Conservation (phyloP, 2,329 filamentous ascomycete genomes). For the Cordyceps militaris region DNA sequence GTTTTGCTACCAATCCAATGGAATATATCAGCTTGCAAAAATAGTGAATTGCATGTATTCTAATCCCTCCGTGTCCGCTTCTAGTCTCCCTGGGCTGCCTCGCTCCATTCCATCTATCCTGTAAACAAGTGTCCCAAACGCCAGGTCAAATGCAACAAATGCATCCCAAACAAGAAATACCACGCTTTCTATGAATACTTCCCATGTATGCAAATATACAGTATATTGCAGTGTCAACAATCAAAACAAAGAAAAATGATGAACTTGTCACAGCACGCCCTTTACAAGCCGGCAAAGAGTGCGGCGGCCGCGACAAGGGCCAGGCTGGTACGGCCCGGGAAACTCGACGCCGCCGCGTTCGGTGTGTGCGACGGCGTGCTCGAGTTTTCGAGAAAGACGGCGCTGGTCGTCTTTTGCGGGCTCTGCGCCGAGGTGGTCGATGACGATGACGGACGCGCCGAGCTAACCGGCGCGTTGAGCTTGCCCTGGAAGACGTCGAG, state of each 20-base stretch:
- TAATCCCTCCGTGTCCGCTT: no score
- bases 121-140: not conserved
- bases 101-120: not conserved
- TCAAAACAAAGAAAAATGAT: not conserved
- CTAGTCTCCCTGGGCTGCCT: not conserved
- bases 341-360: not conserved
- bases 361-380: not conserved
- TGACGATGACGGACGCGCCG: not conserved
- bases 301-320: not conserved
- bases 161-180: not conserved
- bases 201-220: not conserved
- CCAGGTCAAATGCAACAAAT: not conserved
- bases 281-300: not conserved
- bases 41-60: not conserved
- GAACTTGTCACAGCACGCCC: not conserved
- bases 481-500: slow-evolving; percentile 28
- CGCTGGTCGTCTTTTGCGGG: not conserved
- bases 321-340: not conserved
- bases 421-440: not conserved
- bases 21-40: no score
- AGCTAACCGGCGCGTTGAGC: not conserved
- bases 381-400: slow-evolving; percentile 2
- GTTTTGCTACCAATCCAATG: no score
- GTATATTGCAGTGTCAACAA: not conserved
- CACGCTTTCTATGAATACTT: not conserved